A percentile compares a stretch with the other conserved stretches of the same genome.
Conservation (phyloP, 192 early-diverging fungal genomes). For the Podila epicladia region DNA sequence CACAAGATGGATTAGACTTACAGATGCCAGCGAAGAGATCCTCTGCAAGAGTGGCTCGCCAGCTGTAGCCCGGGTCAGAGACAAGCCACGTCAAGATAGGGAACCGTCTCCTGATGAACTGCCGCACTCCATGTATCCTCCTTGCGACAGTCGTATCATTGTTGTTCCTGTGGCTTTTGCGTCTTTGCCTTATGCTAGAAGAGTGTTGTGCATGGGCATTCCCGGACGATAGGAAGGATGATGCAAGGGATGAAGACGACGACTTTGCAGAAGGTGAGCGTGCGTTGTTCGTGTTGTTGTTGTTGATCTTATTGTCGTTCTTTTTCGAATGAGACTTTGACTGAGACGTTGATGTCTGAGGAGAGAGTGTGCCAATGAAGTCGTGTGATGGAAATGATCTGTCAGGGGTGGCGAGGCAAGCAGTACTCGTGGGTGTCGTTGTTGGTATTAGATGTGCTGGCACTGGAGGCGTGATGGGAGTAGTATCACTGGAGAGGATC, state of each 20-base stretch:
- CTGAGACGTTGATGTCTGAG: not conserved
- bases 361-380: not conserved
- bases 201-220: not conserved
- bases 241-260: conserved; percentile 1
- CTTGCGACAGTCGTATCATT: not conserved
- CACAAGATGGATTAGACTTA: conserved; percentile 20
- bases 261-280: not conserved
- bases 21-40: conserved; percentile 45
- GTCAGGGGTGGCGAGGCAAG: conserved; percentile 1
- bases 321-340: too few relatives aligned
- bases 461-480: not conserved
- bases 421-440: not conserved
- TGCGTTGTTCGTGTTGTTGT: not conserved
- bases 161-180: not conserved
- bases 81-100: conserved; percentile 40
- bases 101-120: conserved; percentile 13
- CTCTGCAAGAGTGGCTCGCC: conserved; percentile 26
- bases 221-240: not conserved
- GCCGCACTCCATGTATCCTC: not conserved
- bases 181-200: not conserved
- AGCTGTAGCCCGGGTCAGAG: conserved; percentile 34
- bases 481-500: not conserved
- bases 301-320: not conserved
- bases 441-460: not conserved
- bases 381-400: not conserved